Evolutionary conservation across 345 rosid genomes (phyloP).

Genomic region (Salix arbutifolia): DNA sequence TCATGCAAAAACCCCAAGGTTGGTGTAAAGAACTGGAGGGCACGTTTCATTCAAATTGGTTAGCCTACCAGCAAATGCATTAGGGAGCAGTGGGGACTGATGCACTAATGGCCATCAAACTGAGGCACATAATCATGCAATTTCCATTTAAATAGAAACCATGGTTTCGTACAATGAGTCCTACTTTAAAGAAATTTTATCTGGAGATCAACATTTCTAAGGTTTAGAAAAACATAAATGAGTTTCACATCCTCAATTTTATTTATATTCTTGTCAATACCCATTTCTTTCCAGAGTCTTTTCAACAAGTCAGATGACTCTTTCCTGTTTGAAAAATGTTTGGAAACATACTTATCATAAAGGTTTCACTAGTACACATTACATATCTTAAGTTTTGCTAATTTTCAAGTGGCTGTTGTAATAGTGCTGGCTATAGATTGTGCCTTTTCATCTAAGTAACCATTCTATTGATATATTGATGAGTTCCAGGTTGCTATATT

Average conservation of each 20-base stretch:
- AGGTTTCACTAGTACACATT: not conserved
- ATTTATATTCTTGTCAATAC: too few species aligned
- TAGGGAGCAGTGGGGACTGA: too few species aligned
- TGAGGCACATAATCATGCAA: too few species aligned
- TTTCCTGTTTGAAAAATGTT: not conserved
- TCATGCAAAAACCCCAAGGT: too few species aligned
- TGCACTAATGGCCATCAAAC: too few species aligned
- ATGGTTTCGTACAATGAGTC: not conserved
- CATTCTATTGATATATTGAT: not conserved
- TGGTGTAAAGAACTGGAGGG: too few species aligned
- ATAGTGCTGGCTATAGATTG: not conserved
- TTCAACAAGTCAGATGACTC: too few species aligned
- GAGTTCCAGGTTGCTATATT: slow-evolving; percentile 4
- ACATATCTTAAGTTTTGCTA: not conserved
- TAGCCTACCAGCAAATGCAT: too few species aligned
- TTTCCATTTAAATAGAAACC: too few species aligned
- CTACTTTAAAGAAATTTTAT: not conserved
- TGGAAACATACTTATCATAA: not conserved
- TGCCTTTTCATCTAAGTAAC: not conserved
- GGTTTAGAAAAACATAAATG: not conserved
- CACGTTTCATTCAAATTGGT: too few species aligned
- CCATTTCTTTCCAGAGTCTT: too few species aligned
- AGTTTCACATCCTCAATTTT: not conserved
- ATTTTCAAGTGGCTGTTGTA: not conserved
- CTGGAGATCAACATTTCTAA: not conserved